A percentile compares a stretch with the other conserved stretches of the same genome.
These are phyloP conservation scores for Mortierella sp. DNA, from an alignment of 371 early-diverging fungal species.

Conservation along the genomic window DNA sequence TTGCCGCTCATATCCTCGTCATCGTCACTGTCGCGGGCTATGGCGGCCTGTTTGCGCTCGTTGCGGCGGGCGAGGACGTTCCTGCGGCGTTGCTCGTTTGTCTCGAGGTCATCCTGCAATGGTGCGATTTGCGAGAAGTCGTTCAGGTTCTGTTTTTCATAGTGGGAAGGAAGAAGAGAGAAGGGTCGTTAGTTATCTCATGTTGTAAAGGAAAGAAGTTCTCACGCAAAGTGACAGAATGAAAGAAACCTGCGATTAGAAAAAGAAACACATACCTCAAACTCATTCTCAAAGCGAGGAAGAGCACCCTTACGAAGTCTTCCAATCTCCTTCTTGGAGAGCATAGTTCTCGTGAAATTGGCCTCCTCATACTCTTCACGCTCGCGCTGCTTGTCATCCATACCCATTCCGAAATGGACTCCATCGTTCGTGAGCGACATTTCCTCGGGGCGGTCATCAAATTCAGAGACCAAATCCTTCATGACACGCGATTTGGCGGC, in stretches of 20 bases:
- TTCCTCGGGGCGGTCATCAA: slow-evolving; percentile 92
- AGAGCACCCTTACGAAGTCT: slow-evolving; percentile 71
- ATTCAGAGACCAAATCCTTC: slow-evolving; percentile 87
- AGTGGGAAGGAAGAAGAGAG: neutral
- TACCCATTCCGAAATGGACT: slow-evolving; percentile 70
- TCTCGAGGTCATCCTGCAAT: slow-evolving; percentile 68
- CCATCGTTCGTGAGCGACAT: slow-evolving; percentile 77
- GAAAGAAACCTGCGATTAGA: neutral
- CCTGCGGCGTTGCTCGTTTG: slow-evolving; percentile 64
- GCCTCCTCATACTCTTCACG: slow-evolving; percentile 90
- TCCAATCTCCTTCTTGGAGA: slow-evolving; percentile 84
- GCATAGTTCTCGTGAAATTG: slow-evolving; percentile 85
- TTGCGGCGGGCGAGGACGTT: slow-evolving; percentile 69
- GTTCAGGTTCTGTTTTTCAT: slow-evolving; percentile 68
- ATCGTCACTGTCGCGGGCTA: slow-evolving; percentile 42
- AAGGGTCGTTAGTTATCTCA: neutral
- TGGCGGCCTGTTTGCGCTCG: slow-evolving; percentile 48
- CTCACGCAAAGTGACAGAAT: neutral
- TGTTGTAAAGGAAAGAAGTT: neutral
- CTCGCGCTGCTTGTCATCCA: slow-evolving; percentile 73
- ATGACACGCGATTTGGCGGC: slow-evolving; percentile 90
- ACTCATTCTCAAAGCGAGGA: slow-evolving; percentile 86
- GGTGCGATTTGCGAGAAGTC: slow-evolving; percentile 79
- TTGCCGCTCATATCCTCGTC: slow-evolving; percentile 25
- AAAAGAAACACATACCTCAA: slow-evolving; percentile 67